Evolutionary conservation across 257 asterid species (phyloP).

Genomic region (Solanum appendiculatum): DNA sequence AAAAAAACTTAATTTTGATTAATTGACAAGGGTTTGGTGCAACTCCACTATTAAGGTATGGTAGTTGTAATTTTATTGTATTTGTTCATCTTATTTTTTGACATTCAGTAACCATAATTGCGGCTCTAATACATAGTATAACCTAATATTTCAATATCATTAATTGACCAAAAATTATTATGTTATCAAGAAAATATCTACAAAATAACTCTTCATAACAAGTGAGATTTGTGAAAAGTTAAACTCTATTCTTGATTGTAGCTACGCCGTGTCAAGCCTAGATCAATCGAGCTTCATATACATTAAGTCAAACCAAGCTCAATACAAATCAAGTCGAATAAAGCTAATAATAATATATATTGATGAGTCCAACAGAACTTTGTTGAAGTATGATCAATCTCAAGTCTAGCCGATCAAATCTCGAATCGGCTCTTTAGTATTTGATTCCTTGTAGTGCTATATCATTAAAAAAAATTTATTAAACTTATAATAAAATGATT

Average conservation of each 20-base stretch:
- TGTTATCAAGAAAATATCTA: background rate
- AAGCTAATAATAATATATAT: background rate
- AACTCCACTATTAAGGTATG: conserved; percentile 30
- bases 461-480: background rate
- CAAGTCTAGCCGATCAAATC: background rate
- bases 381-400: background rate
- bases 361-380: background rate
- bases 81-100: conserved; percentile 19
- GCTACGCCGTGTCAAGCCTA: no score
- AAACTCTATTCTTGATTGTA: no score
- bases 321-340: background rate
- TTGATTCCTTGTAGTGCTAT: background rate
- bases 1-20: background rate
- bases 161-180: background rate
- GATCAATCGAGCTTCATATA: background rate
- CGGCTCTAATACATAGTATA: background rate
- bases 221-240: background rate
- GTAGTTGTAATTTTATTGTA: conserved; percentile 33
- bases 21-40: conserved; percentile 23
- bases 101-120: background rate
- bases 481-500: background rate
- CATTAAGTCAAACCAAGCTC: no score
- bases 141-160: background rate
- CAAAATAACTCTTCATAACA: background rate
- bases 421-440: background rate